Conservation (phyloP, 1,139 yeast genomes). For the Suhomyces taliae region DNA sequence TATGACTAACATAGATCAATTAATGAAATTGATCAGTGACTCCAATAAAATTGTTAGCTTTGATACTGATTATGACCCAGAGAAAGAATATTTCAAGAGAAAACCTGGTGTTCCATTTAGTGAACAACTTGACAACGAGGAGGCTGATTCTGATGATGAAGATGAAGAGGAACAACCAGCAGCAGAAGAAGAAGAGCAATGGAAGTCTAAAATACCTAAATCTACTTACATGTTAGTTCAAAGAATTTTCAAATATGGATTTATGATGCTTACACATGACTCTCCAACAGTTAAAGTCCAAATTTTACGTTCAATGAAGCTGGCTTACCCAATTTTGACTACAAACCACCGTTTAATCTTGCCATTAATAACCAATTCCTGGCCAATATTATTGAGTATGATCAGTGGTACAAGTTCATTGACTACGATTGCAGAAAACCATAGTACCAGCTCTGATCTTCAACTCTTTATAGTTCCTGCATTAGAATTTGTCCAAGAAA, state of each 20-base stretch:
- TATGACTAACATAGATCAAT: conserved; percentile 36
- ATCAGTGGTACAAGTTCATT: conserved; percentile 13
- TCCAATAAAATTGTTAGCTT: conserved; percentile 38
- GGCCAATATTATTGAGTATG: conserved; percentile 51
- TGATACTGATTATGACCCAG: conserved; percentile 27
- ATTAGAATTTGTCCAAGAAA: conserved; percentile 25
- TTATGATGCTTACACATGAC: conserved; percentile 67
- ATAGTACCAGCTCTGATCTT: conserved; percentile 4
- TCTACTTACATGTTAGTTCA: conserved; percentile 57
- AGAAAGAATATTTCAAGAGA: conserved; percentile 35
- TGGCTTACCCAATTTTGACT: conserved; percentile 61
- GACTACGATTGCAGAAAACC: conserved; percentile 4
- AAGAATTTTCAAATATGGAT: conserved; percentile 67
- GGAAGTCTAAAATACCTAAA: conserved; percentile 68
- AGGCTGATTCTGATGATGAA: conserved; percentile 43
- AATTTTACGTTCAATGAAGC: conserved; percentile 51
- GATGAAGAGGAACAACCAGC: conserved; percentile 16
- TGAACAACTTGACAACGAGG: conserved; percentile 35
- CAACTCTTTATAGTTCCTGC: conserved; percentile 18
- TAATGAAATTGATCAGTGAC: conserved; percentile 41
- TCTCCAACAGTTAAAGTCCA: conserved; percentile 57
- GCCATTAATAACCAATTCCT: conserved; percentile 67
- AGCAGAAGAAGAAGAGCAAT: conserved; percentile 26
- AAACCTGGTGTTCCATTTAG: conserved; percentile 37
- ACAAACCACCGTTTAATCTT: conserved; percentile 58